Conservation (phyloP, 2,329 filamentous ascomycete species). For the Cyphellophora attinorum region DNA sequence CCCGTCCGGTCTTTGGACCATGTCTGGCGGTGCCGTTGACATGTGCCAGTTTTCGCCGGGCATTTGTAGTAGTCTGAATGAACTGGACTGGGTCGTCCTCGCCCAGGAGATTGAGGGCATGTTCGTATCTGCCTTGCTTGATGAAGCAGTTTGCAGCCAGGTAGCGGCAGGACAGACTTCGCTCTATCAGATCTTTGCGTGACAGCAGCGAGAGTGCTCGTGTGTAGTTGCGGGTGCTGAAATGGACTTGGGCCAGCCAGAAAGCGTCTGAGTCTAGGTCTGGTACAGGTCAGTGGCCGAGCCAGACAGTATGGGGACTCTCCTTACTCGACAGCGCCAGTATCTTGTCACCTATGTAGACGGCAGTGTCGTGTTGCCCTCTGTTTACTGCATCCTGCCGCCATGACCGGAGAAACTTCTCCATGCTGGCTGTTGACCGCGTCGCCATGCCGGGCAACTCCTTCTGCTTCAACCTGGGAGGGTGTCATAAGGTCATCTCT, state of each 20-base stretch:
- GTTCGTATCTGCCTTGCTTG: constrained; percentile 81
- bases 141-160: constrained; percentile 89
- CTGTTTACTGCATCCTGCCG: constrained; percentile 90
- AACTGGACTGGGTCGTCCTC: constrained; percentile 91
- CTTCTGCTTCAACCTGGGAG: no score
- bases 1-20: constrained; percentile 29
- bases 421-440: no score
- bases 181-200: constrained; percentile 69
- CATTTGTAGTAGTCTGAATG: constrained; percentile 55
- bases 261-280: constrained; percentile 73
- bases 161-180: constrained; percentile 82
- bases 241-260: constrained; percentile 97
- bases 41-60: constrained; percentile 62
- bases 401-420: constrained; percentile 88
- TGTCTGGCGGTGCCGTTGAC: constrained; percentile 33
- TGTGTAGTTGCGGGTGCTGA: constrained; percentile 88
- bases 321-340: constrained; percentile 78
- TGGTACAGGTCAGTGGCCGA: constrained; percentile 7
- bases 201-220: constrained; percentile 79
- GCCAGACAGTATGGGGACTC: background rate
- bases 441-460: no score
- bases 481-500: no score
- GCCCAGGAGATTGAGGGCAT: constrained; percentile 75
- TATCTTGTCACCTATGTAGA: constrained; percentile 95
- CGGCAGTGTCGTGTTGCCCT: constrained; percentile 90